Evolutionary conservation across 129 eudicot species (phyloP).

Genomic region (Escallonia herrerae): DNA sequence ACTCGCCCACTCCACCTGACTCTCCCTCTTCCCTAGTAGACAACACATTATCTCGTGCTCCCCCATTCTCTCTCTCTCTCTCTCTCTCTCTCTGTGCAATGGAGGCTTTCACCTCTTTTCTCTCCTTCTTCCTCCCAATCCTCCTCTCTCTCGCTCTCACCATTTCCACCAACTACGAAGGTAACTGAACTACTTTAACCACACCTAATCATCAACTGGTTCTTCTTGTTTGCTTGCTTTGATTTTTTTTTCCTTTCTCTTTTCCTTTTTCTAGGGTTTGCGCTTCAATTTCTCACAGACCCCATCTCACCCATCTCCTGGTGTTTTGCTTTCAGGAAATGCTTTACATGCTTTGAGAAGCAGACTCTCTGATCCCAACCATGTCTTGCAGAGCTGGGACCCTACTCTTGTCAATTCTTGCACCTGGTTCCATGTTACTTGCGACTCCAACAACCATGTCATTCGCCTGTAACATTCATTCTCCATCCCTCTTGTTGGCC

Average conservation of each 20-base stretch:
- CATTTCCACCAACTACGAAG: conserved; percentile 66
- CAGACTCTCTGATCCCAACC: conserved; percentile 61
- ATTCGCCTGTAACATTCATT: conserved; percentile 72
- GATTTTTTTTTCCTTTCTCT: conserved; percentile 1
- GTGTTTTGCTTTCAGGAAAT: conserved; percentile 45
- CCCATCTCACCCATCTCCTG: conserved; percentile 7
- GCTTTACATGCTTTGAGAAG: conserved; percentile 69
- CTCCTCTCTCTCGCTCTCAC: conserved; percentile 37
- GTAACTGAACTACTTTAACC: conserved; percentile 12
- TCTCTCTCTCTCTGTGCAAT: conserved; percentile 11
- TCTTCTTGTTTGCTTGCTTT: not conserved
- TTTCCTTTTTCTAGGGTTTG: conserved; percentile 16
- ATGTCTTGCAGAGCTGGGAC: conserved; percentile 85
- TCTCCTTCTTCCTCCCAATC: conserved; percentile 30
- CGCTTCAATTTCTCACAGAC: conserved; percentile 9
- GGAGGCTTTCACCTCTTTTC: conserved; percentile 23
- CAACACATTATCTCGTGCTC: not conserved
- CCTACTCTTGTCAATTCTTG: conserved; percentile 91
- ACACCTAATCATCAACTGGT: not conserved
- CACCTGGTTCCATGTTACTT: conserved; percentile 92
- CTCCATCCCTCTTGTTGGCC: not conserved
- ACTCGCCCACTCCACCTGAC: not conserved
- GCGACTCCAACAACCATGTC: conserved; percentile 59
- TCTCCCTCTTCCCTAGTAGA: not conserved
- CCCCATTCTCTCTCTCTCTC: conserved; percentile 14